Evolutionary conservation across 2,329 filamentous ascomycete genomes (phyloP), one percentile per base, ranked within the genome.

Genomic region (Phaeosphaeriaceae sp.): DNA sequence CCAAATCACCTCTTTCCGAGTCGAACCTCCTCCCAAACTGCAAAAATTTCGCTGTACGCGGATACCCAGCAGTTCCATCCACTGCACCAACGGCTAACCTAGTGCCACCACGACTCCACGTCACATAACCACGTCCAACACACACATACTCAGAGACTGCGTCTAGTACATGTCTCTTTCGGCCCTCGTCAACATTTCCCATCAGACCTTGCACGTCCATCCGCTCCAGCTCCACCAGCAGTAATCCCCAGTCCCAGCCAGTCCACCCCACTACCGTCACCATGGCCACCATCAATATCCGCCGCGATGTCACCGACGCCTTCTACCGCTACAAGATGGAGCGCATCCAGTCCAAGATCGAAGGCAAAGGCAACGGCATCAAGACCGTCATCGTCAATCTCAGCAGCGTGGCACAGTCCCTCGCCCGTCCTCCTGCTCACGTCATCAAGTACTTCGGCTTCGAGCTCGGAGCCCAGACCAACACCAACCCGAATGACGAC

Each of bases 241-340:
- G 53, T 76, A 74, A 74, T 66, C 53, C 25, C 73, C 67, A 69
- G 67, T 74, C 36, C 17, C 72, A 78, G 47, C 41, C 57, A 52
- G 51, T 47, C 58, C 55, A 60, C 56, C 56, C 50, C 70, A 73
- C 68, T 61, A 83, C 81, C 82, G 83, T 83, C 88, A 93, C 74
- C 82, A 98, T 98, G 95, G 90, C 92, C 87, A 93, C 92, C 84
- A 86, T 99, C 88, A 99, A 99, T 84, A 93, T 98, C 83, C 93
- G 93, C 82, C 92, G 73, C 77, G 94, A 98, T 91, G 90, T 97
- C 84, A 90, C 90, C 85, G 95, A 99, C 84, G 91, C 91, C 83
- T 99, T 97, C 89, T 99, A 99, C 85, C 95, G 95, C 81, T 99
- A 99, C 89, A 99, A 99, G 89, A 99, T 99, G 95, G 95, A 98